phyloP scores from a whole-genome alignment of 257 asterid species.

The Jaltomata sinuosa region DNA sequence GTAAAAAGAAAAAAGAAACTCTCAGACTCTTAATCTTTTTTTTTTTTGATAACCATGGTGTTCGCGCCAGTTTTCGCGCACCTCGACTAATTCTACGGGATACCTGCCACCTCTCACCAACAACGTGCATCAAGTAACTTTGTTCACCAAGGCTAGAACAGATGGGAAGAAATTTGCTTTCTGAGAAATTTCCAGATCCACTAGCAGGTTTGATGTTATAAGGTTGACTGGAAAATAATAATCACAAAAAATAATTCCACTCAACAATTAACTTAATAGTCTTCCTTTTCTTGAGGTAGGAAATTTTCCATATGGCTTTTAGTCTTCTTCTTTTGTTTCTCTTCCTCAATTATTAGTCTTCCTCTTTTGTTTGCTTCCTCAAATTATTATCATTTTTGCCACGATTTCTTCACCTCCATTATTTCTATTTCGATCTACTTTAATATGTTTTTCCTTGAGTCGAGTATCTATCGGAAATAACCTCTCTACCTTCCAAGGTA shows the following conservation, averaged over 20 bases:
- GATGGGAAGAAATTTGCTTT: no score
- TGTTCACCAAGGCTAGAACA: no score
- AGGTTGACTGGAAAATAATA: background rate
- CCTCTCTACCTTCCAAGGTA: background rate
- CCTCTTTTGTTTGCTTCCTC: background rate
- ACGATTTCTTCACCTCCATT: background rate
- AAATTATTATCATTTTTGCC: background rate
- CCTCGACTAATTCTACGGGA: no score
- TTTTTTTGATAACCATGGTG: no score
- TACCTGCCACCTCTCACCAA: no score
- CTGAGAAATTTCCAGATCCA: background rate
- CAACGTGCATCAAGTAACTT: no score
- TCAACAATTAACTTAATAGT: background rate
- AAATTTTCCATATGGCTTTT: background rate
- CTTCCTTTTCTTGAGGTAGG: background rate
- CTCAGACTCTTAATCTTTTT: background rate
- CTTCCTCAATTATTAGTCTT: background rate
- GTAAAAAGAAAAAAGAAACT: rapidly evolving
- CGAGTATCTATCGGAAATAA: background rate
- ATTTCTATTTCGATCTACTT: background rate
- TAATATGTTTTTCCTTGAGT: background rate
- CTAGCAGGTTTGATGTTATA: no score
- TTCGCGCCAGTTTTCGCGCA: no score
- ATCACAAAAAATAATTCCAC: background rate
- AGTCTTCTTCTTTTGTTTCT: background rate